Evolutionary conservation across 2,329 filamentous ascomycete genomes (phyloP), one percentile per base, ranked within the genome.

Genomic region (Thelonectria discophora): DNA sequence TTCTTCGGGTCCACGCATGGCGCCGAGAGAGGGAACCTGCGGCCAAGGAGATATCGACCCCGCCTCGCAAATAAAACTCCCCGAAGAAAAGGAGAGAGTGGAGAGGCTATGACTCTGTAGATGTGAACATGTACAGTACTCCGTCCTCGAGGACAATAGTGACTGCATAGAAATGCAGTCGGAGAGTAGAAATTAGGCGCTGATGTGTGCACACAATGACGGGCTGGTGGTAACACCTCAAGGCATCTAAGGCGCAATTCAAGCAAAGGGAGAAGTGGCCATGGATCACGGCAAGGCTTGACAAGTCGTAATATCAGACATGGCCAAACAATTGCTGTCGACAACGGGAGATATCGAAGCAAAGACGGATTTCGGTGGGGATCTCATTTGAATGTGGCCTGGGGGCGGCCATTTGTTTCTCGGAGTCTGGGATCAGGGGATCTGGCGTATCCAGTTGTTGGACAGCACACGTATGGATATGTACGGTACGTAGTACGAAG

Each of bases 151-250:
- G 34, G 34, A 15, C 3, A 37, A 37, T 9, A 37, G 15, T 37
- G 34, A 37, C 34, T 13, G 34, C 34, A 15, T 11, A 37, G 34
- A 37, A 15, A 24, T 17, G 17, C 40, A 34, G 49, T 17, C 21
- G 51, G 63, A 50, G 50, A 46, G 51, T 53, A 48, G 55, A 70
- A 70, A 70, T 70, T 69, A 66, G 63, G 57, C 64, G 64, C 67
- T 70, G 69, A 71, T 69, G 67, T 54, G 60, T 67, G 58, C 63
- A n/a, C 52, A 42, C 46, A 20, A 43, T 51, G 27, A 30, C 27
- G 27, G 20, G 27, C 13, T 45, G 51, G 51, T 51, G 54, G 48
- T 51, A 43, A 59, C 48, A 43, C 37, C 12, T 18, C 49, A 48
- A 53, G 32, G 34, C 54, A 56, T 51, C 51, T 51, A 57, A 55